These are phyloP conservation scores for Solanum piurae DNA, from an alignment of 257 asterid genomes.

Conservation along the genomic window DNA sequence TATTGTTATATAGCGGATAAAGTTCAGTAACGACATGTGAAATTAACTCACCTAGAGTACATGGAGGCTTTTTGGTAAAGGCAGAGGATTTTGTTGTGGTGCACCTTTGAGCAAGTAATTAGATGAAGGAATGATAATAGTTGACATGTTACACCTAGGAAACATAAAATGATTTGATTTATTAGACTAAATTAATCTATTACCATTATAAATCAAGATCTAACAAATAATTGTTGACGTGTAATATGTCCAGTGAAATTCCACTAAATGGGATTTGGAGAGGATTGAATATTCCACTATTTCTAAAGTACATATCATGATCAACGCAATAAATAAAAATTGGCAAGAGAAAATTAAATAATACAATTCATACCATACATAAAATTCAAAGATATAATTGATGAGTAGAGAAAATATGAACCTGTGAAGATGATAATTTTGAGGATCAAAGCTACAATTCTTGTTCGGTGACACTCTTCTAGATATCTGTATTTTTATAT, in stretches of 20 bases:
- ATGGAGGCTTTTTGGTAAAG: background rate
- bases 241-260: no score
- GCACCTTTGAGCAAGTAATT: background rate
- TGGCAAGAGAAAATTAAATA: background rate
- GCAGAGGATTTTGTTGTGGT: background rate
- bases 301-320: background rate
- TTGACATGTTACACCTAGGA: background rate
- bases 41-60: background rate
- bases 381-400: background rate
- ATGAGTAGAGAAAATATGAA: background rate
- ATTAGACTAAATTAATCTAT: background rate
- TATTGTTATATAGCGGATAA: no score
- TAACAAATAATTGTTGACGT: background rate
- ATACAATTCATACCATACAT: background rate
- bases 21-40: background rate
- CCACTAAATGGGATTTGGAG: rapidly evolving
- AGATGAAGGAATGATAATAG: background rate
- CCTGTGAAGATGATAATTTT: background rate
- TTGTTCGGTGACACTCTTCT: background rate
- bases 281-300: background rate
- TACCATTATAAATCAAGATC: background rate
- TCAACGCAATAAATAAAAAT: background rate
- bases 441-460: background rate
- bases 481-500: background rate
- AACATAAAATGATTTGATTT: background rate